Evolutionary conservation across 768 basidiomycete species (phyloP), one percentile per base, ranked within the genome.

Genomic region (Boletus speciosus): DNA sequence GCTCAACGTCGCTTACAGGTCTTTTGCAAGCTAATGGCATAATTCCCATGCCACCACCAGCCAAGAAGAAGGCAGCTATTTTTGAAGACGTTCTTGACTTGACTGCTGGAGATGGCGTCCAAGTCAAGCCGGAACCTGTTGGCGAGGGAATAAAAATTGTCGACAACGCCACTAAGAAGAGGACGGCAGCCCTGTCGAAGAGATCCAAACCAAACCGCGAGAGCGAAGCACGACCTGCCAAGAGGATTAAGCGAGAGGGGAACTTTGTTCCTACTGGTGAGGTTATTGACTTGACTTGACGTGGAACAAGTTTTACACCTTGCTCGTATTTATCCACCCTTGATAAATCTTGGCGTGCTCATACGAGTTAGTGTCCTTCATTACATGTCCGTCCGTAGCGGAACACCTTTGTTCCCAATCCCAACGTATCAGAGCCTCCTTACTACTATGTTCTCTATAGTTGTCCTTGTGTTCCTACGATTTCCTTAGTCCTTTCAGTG

Each of bases 201-300:
- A 54, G 54, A 46, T 49, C n/a, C 12, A 35, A 45, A 29, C 0
- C 38, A 43, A 35, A 36, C 45, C 27, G 21, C 23, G 44, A 48
- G 47, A 31, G 47, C 14, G 42, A 34, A 19, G 46, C 38, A 48
- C 59, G 41, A 25, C 63, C 55, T 32, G 37, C 47, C 15, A 70
- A 71, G 61, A 71, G 45, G 51, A 54, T 66, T 7, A 70, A 70
- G 37, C 57, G 59, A 37, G 70, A 71, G 52, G 54, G 55, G 29
- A 44, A 25, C 25, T 12, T 43, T 31, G 36, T 61, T 44, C 55
- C 42, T 34, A 32, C 35, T n/a, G 57, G 59, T 19, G 70, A 70
- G 34, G 54, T 71, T 37, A 70, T 70, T 40, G 68, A 71, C 48
- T 45, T 70, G 57, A 71, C 68, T 36, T 69, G 59, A 67, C 23